A percentile compares a stretch with the other conserved stretches of the same genome.
Evolutionary conservation across 768 basidiomycete genomes (phyloP).

Genomic region (Pulveroboletus frians): DNA sequence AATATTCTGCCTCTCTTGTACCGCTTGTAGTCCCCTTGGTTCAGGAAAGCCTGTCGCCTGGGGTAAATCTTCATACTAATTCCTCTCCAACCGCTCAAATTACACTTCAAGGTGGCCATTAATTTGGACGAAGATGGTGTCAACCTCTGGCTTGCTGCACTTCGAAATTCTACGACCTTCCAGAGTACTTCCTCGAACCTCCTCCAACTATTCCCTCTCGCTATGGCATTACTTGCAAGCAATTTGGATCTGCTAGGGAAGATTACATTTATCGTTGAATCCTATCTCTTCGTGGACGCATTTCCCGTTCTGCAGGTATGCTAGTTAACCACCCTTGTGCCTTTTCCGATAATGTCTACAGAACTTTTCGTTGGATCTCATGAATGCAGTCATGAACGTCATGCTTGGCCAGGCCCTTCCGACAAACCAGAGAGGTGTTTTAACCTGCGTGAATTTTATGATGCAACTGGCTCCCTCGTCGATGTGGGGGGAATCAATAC

Average conservation of each 20-base stretch:
- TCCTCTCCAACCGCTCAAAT: not conserved
- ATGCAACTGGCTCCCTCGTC: conserved; percentile 58
- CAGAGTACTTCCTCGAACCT: conserved; percentile 47
- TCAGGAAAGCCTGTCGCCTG: conserved; percentile 55
- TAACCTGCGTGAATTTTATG: conserved; percentile 55
- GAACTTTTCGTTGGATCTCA: conserved; percentile 52
- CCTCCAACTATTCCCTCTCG: conserved; percentile 60
- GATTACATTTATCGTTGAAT: conserved; percentile 62
- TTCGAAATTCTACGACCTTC: conserved; percentile 59
- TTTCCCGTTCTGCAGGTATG: conserved; percentile 57
- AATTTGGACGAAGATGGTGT: conserved; percentile 78
- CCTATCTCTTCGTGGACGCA: conserved; percentile 74
- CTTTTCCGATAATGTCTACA: conserved; percentile 23
- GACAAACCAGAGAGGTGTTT: conserved; percentile 57
- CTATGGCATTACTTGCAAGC: conserved; percentile 51
- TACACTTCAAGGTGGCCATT: conserved; percentile 46
- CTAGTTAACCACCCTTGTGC: not conserved
- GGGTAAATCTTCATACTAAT: conserved; percentile 33
- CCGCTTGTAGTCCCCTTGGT: conserved; percentile 60
- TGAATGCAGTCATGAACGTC: conserved; percentile 50
- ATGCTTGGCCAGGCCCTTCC: conserved; percentile 45
- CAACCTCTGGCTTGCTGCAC: conserved; percentile 65
- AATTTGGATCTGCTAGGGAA: conserved; percentile 76
- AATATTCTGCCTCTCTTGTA: conserved; percentile 51
- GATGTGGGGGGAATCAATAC: conserved; percentile 70